Base-by-base conservation (phyloP, 495 filamentous ascomycete genomes). In the Pyronema omphalodes region DNA sequence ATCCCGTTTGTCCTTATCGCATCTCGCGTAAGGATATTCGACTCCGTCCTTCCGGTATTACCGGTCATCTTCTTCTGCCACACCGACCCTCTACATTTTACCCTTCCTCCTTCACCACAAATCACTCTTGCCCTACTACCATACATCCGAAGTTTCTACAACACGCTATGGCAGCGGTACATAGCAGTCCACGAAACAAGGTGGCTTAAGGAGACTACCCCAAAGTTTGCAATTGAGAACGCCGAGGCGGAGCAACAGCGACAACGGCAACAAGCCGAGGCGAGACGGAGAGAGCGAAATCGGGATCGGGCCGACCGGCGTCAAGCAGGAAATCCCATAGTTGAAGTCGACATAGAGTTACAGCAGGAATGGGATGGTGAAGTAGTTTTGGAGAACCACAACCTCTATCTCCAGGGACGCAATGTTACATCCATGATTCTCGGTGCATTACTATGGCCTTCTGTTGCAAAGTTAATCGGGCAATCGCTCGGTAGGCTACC, bases 1-100 rank as follows among this genome's bases (percentile, higher is more conserved):
- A 66, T 66, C n/a, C 63, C 63, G 14, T 62, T 66, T 52, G 63
- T 66, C 9, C 62, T 66, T 9, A 58, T 66, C 9, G 63, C 63
- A 8, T 65, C 62, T 8, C 62, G 63, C 9, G 62, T 63, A 23
- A 62, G 63, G 46, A 58, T 60, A 12, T 66, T 66, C 44, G 63
- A 66, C 45, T 65, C 63, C 11, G 59, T 59, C 8, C 62, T 66
- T 23, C 63, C 63, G 9, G 63, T 66, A 17, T 56, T 66, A 9
- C 63, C 63, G 19, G 49, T 66, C 44, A 62, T 66, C 44, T 66
- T 66, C 36, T 65, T 66, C 50, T 62, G 59, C 45, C 62, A 66
- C 34, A 61, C 62, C 43, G 63, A 66, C 35, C 63, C 63, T 9
- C 58, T 66, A n/a, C 61, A 66, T 33, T 58, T 66, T 19, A 66